Percentiles rank a stretch among this genome's conserved stretches.
phyloP scores from a whole-genome alignment of 2,329 filamentous ascomycete species.

The Fusarium newnesense region DNA sequence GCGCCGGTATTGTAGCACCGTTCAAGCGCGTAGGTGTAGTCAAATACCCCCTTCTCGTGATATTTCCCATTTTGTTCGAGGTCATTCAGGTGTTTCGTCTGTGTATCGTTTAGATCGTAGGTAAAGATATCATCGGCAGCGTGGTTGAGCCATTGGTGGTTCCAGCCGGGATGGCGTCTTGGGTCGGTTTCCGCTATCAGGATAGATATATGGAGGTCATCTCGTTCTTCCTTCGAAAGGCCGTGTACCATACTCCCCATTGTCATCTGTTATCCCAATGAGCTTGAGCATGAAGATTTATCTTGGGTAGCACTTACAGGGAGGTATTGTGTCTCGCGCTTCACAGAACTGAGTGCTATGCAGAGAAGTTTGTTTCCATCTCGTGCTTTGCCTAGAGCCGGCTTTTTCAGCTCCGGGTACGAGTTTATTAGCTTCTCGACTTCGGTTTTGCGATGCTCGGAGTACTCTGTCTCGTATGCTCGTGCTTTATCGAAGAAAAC shows the following conservation, averaged over 20 bases:
- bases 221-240: constrained; percentile 8
- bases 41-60: constrained; percentile 11
- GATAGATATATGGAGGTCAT: constrained; percentile 12
- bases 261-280: not conserved
- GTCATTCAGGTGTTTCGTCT: not conserved
- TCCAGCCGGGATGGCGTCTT: constrained; percentile 11
- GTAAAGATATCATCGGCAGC: constrained; percentile 13
- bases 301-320: not conserved
- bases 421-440: not conserved
- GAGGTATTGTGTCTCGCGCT: constrained; percentile 20
- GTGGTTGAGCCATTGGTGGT: constrained; percentile 7
- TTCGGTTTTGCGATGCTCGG: not conserved
- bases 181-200: constrained; percentile 19
- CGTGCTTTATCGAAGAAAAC: constrained; percentile 17
- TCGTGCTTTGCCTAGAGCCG: rapidly evolving
- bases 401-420: not conserved
- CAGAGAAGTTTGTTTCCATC: constrained; percentile 7
- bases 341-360: constrained; percentile 11
- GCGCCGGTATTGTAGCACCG: constrained; percentile 11
- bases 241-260: constrained; percentile 15
- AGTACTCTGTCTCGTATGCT: constrained; percentile 14
- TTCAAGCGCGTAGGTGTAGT: constrained; percentile 9
- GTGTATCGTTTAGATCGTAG: not conserved
- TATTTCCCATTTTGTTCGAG: not conserved
- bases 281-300: rapidly evolving